Evolutionary conservation across 129 eudicot genomes (phyloP).

Genomic region (Ambrosia trifida): DNA sequence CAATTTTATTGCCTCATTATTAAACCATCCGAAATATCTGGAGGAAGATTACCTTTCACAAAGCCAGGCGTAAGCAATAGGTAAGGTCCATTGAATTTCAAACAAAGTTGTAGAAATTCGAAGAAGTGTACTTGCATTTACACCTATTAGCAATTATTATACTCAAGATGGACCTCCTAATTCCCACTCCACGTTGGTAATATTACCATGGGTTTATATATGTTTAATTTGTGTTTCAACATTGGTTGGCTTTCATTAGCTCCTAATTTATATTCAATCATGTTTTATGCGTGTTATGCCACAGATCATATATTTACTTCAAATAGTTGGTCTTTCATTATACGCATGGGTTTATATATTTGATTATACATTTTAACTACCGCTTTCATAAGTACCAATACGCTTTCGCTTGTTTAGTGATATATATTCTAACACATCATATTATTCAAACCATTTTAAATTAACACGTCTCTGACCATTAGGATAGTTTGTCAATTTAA

Average conservation of each 20-base stretch:
- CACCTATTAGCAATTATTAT: conserved; percentile 5
- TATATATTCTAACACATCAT: no score
- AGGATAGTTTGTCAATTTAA: no score
- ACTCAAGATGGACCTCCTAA: background rate
- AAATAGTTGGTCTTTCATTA: background rate
- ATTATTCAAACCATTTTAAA: no score
- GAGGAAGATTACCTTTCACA: conserved; percentile 17
- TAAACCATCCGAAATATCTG: conserved; percentile 12
- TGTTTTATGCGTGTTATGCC: background rate
- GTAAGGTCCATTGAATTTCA: conserved; percentile 15
- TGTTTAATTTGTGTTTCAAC: background rate
- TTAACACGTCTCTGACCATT: no score
- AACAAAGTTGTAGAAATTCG: conserved; percentile 10
- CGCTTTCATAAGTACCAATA: no score
- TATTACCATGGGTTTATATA: background rate
- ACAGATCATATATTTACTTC: background rate
- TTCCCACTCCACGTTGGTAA: background rate
- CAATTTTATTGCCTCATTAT: no score
- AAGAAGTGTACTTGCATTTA: conserved; percentile 13
- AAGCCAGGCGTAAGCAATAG: conserved; percentile 24
- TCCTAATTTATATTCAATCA: background rate
- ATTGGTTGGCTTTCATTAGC: background rate
- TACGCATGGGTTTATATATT: no score
- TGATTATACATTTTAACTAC: no score
- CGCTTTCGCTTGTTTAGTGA: no score